Evolutionary conservation across 2,329 filamentous ascomycete species (phyloP), one percentile per base, ranked within the genome.

Genomic region (Talaromyces sp.): DNA sequence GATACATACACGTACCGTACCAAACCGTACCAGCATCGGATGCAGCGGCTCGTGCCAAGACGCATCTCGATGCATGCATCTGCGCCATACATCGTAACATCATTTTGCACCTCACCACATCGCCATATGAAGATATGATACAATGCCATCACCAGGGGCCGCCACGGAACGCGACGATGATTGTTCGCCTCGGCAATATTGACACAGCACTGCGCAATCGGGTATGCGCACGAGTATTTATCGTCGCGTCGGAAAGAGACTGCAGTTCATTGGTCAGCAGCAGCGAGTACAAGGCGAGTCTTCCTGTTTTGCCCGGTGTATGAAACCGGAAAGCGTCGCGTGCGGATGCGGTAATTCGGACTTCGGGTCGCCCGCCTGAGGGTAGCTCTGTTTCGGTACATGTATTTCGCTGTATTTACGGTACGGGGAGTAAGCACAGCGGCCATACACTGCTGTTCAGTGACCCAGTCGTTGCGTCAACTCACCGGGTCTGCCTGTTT

Each of bases 271-370:
- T 74, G 72, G 72, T 55, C 53, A 62, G 64, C 67, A 69, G 70
- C 67, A 67, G 64, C 63, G 62, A 63, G 55, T 53, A 73, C 70
- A 73, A 71, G 69, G 71, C 73, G 67, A 66, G 54, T 66, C 68
- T 74, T 61, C 74, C 74, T 75, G 74, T 69, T 75, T 76, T 74
- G 69, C 71, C 74, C 74, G 74, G 73, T 75, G 72, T 71, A 70
- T 74, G 71, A 75, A 74, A 75, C 72, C 72, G 72, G 73, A 73
- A 73, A 65, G 66, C 64, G 64, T 64, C 62, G 68, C 56, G 63
- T 66, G 62, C 58, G 60, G 32, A 58, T 56, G 38, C 19, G 41
- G 58, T 19, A 26, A 29, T 52, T 29, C 49, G 49, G 49, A 52
- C 43, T 46, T 46, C 43, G 43, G 43, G 43, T 46, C 43, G 43